Evolutionary conservation across 2,329 filamentous ascomycete species (phyloP).

Genomic region (Aspergillus phoenicis): DNA sequence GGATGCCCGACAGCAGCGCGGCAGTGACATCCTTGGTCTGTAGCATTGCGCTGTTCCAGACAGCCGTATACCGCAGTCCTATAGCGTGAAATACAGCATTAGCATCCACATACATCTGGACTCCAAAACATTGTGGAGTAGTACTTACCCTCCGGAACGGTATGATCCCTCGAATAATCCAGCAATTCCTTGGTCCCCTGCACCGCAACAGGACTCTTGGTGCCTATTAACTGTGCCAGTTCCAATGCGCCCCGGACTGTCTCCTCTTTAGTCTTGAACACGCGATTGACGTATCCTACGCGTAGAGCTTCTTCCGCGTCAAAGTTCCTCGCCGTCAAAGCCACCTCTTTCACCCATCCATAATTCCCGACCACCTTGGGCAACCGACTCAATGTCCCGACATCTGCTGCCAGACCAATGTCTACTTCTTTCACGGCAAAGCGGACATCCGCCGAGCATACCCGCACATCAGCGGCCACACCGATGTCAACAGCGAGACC

Average conservation of each 20-base stretch:
- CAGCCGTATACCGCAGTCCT: constrained; percentile 77
- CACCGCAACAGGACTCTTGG: constrained; percentile 85
- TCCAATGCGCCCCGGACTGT: constrained; percentile 65
- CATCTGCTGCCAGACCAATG: constrained; percentile 53
- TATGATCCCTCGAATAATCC: constrained; percentile 78
- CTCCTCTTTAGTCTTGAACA: constrained; percentile 57
- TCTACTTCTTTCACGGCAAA: constrained; percentile 54
- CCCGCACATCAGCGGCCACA: constrained; percentile 47
- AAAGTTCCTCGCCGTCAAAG: constrained; percentile 48
- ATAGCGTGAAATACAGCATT: background rate
- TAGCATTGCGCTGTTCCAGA: constrained; percentile 84
- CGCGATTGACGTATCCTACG: constrained; percentile 48
- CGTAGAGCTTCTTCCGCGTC: constrained; percentile 47
- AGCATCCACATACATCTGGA: too few species aligned
- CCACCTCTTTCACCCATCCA: constrained; percentile 54
- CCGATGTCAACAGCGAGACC: constrained; percentile 73
- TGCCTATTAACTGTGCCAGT: constrained; percentile 67
- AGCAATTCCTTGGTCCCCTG: constrained; percentile 85
- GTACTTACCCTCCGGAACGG: constrained; percentile 70
- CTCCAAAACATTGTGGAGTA: too few species aligned
- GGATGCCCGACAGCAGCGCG: constrained; percentile 73
- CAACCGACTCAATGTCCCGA: constrained; percentile 50
- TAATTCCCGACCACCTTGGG: constrained; percentile 50
- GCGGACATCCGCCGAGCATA: constrained; percentile 39
- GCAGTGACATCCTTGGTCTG: constrained; percentile 76